Percentiles rank a stretch among this genome's conserved stretches.
Conservation (phyloP, 2,329 filamentous ascomycete genomes). For the Aspergillaceae sp. region DNA sequence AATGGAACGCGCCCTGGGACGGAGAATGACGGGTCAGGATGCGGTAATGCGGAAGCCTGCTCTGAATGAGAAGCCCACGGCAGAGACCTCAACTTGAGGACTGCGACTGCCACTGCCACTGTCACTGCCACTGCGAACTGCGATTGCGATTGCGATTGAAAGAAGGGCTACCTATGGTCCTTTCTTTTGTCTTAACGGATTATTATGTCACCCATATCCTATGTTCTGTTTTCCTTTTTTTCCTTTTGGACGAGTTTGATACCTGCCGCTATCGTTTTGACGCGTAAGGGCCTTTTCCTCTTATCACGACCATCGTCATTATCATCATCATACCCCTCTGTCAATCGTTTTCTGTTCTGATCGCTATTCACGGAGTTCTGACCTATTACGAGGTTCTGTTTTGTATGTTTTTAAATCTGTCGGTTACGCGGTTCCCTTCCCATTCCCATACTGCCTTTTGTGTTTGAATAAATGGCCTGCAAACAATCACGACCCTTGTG, state of each 20-base stretch:
- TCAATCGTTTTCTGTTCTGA: neutral
- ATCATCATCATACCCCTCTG: neutral
- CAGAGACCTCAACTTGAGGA: conserved; percentile 5
- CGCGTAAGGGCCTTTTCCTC: neutral
- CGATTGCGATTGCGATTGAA: too few relatives aligned
- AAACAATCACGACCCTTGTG: neutral
- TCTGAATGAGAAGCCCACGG: conserved; percentile 30
- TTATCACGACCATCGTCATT: neutral
- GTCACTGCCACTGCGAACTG: too few relatives aligned
- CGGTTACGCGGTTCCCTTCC: neutral
- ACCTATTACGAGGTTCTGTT: conserved; percentile 1
- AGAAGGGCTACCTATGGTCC: too few relatives aligned
- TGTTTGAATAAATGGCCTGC: neutral
- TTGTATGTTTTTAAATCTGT: neutral
- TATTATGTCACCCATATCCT: too few relatives aligned
- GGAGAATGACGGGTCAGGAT: conserved; percentile 82
- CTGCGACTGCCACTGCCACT: conserved; percentile 2
- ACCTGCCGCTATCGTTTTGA: neutral
- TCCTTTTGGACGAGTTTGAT: conserved; percentile 8
- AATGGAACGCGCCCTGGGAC: conserved; percentile 75
- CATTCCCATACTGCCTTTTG: too few relatives aligned
- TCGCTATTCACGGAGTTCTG: conserved; percentile 3
- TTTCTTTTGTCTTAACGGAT: too few relatives aligned
- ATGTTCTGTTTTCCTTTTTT: conserved; percentile 3
- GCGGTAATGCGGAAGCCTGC: conserved; percentile 64